A percentile compares a stretch with the other conserved stretches of the same genome.
These are phyloP conservation scores for Phytophthora nicotianae DNA, from an alignment of 352 stramenopile genomes.

Conservation along the genomic window DNA sequence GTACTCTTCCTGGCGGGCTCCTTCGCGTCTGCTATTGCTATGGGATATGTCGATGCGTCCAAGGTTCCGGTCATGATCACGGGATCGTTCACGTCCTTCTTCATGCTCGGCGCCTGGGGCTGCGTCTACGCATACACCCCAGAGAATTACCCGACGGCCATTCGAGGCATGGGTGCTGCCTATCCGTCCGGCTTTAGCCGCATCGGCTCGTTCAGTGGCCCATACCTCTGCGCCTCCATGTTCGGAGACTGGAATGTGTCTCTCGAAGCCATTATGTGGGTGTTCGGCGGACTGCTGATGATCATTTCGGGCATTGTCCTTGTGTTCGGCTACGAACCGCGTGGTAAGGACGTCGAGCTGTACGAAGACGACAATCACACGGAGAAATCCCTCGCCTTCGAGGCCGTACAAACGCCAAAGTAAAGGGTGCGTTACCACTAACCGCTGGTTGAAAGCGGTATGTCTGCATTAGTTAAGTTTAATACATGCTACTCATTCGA, in stretches of 20 bases:
- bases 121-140: constrained; percentile 77
- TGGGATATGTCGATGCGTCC: constrained; percentile 63
- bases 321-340: constrained; percentile 71
- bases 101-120: constrained; percentile 70
- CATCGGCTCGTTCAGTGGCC: constrained; percentile 67
- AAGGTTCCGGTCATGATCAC: constrained; percentile 50
- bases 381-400: constrained; percentile 29
- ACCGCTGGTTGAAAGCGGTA: constrained; percentile 24
- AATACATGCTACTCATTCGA: constrained; percentile 19
- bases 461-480: constrained; percentile 24
- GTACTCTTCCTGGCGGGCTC: constrained; percentile 54
- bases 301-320: constrained; percentile 56
- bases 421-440: constrained; percentile 13
- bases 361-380: constrained; percentile 35
- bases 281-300: constrained; percentile 69
- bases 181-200: constrained; percentile 71
- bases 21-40: constrained; percentile 55
- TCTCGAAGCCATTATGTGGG: constrained; percentile 70
- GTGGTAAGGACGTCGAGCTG: constrained; percentile 69
- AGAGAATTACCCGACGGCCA: constrained; percentile 77
- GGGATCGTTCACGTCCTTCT: constrained; percentile 65
- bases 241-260: constrained; percentile 58
- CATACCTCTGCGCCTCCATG: constrained; percentile 71
- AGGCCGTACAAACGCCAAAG: constrained; percentile 34
- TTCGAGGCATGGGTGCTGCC: constrained; percentile 69